Percentiles rank a stretch among this genome's conserved stretches.
Evolutionary conservation across 352 stramenopile species (phyloP).

Genomic region (Pythium brassicae): DNA sequence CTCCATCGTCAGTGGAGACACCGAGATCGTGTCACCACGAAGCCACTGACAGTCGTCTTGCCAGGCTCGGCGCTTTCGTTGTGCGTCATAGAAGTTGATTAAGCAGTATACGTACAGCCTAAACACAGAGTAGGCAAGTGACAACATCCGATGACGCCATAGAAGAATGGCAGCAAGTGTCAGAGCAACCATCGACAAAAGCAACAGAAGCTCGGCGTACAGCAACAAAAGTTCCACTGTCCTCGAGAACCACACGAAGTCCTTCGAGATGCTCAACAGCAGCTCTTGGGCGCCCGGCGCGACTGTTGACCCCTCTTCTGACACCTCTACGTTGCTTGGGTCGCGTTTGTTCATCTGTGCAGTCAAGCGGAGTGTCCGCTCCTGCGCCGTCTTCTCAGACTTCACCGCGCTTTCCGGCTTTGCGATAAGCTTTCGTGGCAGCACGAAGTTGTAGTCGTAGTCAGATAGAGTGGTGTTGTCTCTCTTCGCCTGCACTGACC

Average conservation of each 20-base stretch:
- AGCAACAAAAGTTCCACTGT: neutral
- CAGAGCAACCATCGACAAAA: neutral
- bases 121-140: neutral
- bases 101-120: neutral
- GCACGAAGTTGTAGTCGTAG: neutral
- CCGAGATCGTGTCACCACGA: neutral
- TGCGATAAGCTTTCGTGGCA: neutral
- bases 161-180: neutral
- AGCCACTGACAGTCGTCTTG: neutral
- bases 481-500: too few species aligned
- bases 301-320: neutral
- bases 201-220: neutral
- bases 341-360: neutral
- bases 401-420: neutral
- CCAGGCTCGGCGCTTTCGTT: neutral
- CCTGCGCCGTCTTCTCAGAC: neutral
- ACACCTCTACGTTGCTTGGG: neutral
- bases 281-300: neutral
- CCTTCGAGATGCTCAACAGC: neutral
- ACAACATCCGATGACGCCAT: neutral
- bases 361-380: neutral
- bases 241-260: neutral
- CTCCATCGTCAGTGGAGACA: neutral
- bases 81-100: neutral
- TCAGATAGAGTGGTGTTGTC: too few species aligned